phyloP scores from a whole-genome alignment of 2,329 filamentous ascomycete genomes.

The Trichoderma aggressivum region DNA sequence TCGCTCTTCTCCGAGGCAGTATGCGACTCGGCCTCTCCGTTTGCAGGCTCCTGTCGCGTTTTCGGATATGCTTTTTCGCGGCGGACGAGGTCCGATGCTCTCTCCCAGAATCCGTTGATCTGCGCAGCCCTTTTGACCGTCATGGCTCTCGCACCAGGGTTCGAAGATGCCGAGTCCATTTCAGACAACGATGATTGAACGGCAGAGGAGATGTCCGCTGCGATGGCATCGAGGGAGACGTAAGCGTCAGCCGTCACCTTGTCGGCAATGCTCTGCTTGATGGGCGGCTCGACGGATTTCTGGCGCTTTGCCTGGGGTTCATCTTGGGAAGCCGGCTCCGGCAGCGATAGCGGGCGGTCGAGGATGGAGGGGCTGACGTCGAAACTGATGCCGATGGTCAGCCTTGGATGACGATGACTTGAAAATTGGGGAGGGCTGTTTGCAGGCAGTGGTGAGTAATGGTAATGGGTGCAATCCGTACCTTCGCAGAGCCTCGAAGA shows the following conservation, averaged over 20 bases:
- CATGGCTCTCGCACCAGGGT: slow-evolving; percentile 27
- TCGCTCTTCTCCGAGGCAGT: slow-evolving; percentile 43
- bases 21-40: slow-evolving; percentile 39
- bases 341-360: slow-evolving; percentile 48
- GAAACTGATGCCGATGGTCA: slow-evolving; percentile 42
- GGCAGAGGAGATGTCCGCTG: slow-evolving; percentile 52
- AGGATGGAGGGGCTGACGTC: slow-evolving; percentile 55
- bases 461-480: slow-evolving; percentile 26
- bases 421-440: neutral
- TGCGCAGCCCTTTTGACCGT: slow-evolving; percentile 40
- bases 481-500: slow-evolving; percentile 38
- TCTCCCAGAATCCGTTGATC: slow-evolving; percentile 57
- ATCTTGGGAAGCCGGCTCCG: slow-evolving; percentile 35
- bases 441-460: neutral
- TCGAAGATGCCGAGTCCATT: slow-evolving; percentile 37
- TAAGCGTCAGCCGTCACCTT: slow-evolving; percentile 53
- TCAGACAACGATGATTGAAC: slow-evolving; percentile 48
- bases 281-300: slow-evolving; percentile 48
- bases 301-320: slow-evolving; percentile 60
- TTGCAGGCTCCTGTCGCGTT: slow-evolving; percentile 37
- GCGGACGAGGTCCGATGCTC: slow-evolving; percentile 59
- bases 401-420: slow-evolving; percentile 19
- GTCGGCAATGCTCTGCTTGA: slow-evolving; percentile 47
- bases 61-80: slow-evolving; percentile 56
- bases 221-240: slow-evolving; percentile 61